Conservation (phyloP, 495 filamentous ascomycete genomes). For the Tuber magnatum region DNA sequence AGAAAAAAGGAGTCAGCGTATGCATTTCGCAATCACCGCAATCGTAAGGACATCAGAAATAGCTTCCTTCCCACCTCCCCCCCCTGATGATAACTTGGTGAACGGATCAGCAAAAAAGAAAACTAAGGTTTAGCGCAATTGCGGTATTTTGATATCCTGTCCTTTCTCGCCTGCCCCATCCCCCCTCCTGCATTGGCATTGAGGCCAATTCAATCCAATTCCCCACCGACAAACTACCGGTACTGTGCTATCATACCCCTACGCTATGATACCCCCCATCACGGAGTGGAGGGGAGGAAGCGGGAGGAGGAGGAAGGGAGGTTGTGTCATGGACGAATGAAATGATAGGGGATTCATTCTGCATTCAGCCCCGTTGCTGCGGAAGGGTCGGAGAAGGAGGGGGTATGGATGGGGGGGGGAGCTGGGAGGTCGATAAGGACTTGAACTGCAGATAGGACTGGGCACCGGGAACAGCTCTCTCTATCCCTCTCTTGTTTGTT, state of each 20-base stretch:
- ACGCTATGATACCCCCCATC: constrained; percentile 1
- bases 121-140: background rate
- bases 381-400: background rate
- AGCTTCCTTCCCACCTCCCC: background rate
- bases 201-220: background rate
- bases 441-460: background rate
- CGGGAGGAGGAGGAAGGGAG: background rate
- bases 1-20: background rate
- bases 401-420: background rate
- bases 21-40: background rate
- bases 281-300: background rate
- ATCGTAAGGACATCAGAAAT: background rate
- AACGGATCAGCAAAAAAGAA: background rate
- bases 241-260: background rate
- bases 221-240: background rate
- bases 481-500: background rate
- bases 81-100: background rate
- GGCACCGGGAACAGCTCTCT: background rate
- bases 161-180: background rate
- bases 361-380: background rate
- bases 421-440: background rate
- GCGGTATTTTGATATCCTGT: background rate
- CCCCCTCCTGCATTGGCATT: background rate
- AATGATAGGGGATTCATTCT: background rate
- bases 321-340: background rate